A percentile compares a stretch with the other conserved stretches of the same genome.
These are phyloP conservation scores for Penstemon davidsonii DNA, from an alignment of 257 asterid genomes.

Conservation along the genomic window DNA sequence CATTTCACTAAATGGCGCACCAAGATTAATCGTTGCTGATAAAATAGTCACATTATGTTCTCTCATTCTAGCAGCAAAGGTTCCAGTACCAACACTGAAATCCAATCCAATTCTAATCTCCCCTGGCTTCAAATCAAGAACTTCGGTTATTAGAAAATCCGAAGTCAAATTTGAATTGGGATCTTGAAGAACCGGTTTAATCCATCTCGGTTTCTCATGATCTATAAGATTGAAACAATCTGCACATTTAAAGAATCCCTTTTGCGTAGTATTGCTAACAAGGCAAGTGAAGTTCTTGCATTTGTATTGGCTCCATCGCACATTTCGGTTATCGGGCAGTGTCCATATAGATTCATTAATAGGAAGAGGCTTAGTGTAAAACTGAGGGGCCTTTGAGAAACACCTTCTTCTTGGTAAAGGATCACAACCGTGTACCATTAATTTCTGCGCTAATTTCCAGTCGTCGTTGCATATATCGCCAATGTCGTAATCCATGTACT, in stretches of 20 bases:
- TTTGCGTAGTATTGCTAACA: conserved; percentile 28
- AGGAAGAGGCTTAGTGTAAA: conserved; percentile 47
- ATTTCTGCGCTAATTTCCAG: conserved; percentile 57
- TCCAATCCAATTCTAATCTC: conserved; percentile 61
- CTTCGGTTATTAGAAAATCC: conserved; percentile 48
- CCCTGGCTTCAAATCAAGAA: conserved; percentile 50
- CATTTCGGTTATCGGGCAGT: conserved; percentile 54
- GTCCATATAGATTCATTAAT: conserved; percentile 52
- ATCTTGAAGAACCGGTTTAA: conserved; percentile 23
- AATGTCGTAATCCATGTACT: conserved; percentile 60
- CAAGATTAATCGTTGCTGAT: conserved; percentile 54
- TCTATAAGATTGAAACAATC: conserved; percentile 51
- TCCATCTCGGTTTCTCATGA: conserved; percentile 63
- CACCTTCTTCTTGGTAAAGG: conserved; percentile 70
- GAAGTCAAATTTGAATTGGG: conserved; percentile 36
- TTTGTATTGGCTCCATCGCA: conserved; percentile 54
- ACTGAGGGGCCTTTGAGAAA: conserved; percentile 47
- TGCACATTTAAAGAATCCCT: conserved; percentile 63
- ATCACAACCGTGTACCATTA: conserved; percentile 69
- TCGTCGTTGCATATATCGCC: conserved; percentile 67
- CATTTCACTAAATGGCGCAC: conserved; percentile 64
- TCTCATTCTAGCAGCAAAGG: conserved; percentile 66
- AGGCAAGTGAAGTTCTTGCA: conserved; percentile 67
- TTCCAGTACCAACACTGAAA: conserved; percentile 64
- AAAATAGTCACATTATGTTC: conserved; percentile 56